Evolutionary conservation across 371 early-diverging fungal genomes (phyloP), one percentile per base, ranked within the genome.

Genomic region (Circinella umbellata): DNA sequence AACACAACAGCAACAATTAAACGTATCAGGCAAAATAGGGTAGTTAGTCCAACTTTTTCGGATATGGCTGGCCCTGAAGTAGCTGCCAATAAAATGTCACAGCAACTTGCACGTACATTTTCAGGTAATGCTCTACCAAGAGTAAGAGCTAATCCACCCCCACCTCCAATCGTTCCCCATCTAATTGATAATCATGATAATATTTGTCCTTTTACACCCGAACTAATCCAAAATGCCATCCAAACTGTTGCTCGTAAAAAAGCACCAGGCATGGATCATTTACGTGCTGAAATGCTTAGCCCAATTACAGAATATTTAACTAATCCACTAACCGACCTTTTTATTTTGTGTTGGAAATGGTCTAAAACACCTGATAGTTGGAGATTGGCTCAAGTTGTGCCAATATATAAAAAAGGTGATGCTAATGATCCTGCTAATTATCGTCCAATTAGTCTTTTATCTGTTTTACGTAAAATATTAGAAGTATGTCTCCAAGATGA

Each of bases 371-470:
- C 70, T 18, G 11, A 3, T 3, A 4, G 2, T 7, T 73, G 69
- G 73, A 63, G 73, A 3, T 15, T 57, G 18, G 69, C 69, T 1
- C 73, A 68, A 62, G n/a, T 61, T 64, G 35, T 73, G 46, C 69
- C 55, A 18, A 37, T 69, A 60, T 54, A 51, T 20, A 70, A 63
- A 67, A 74, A 71, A 63, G 73, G 61, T 0, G 36, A 59, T 10
- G 37, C 48, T 2, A 17, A 27, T 37, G 57, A 65, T 38, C 66
- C 74, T 11, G 59, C 61, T 51, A 74, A 77, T 59, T 77, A 64
- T 34, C 54, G 73, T 3, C 78, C 74, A 37, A 77, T 74, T 5
- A 68, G 68, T 37, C 69, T 74, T 3, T 70, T 73, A 4, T 70
- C 70, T 0, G 53, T 73, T 5, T 18, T 74, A 4, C 60, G 71